A percentile compares a stretch with the other conserved stretches of the same genome.
phyloP scores from a whole-genome alignment of 352 stramenopile genomes.

The Peronospora destructor region DNA sequence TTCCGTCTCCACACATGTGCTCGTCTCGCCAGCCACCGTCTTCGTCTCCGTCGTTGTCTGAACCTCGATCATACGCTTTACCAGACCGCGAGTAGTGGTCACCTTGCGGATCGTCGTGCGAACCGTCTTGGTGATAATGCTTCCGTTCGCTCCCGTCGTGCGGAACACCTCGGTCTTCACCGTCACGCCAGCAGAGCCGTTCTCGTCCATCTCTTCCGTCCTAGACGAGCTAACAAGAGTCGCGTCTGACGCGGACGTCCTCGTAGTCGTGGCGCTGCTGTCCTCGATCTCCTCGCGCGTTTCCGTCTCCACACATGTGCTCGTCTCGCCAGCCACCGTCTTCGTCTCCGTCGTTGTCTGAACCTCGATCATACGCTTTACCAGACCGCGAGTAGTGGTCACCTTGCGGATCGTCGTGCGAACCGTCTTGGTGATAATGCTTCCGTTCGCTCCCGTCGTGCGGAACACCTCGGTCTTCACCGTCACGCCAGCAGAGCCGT shows the following conservation, averaged over 20 bases:
- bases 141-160: slow-evolving; percentile 17
- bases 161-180: slow-evolving; percentile 23
- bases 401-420: slow-evolving; percentile 24
- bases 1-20: slow-evolving; percentile 17
- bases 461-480: slow-evolving; percentile 7
- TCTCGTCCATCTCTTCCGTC: slow-evolving; percentile 17
- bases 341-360: slow-evolving; percentile 19
- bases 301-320: slow-evolving; percentile 4
- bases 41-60: slow-evolving; percentile 19
- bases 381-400: slow-evolving; percentile 13
- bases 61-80: slow-evolving; percentile 20
- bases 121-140: slow-evolving; percentile 26
- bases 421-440: slow-evolving; percentile 16
- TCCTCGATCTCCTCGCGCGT: slow-evolving; percentile 17
- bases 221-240: slow-evolving; percentile 19
- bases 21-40: slow-evolving; percentile 10
- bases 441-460: slow-evolving; percentile 11
- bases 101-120: slow-evolving; percentile 23
- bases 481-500: slow-evolving; percentile 6
- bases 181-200: slow-evolving; percentile 12
- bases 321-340: slow-evolving; percentile 10
- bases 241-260: slow-evolving; percentile 10
- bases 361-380: slow-evolving; percentile 20
- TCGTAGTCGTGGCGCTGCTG: slow-evolving; percentile 3
- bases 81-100: slow-evolving; percentile 13